Evolutionary conservation across 352 stramenopile species (phyloP).

Genomic region (Phytopythium mirpurense): DNA sequence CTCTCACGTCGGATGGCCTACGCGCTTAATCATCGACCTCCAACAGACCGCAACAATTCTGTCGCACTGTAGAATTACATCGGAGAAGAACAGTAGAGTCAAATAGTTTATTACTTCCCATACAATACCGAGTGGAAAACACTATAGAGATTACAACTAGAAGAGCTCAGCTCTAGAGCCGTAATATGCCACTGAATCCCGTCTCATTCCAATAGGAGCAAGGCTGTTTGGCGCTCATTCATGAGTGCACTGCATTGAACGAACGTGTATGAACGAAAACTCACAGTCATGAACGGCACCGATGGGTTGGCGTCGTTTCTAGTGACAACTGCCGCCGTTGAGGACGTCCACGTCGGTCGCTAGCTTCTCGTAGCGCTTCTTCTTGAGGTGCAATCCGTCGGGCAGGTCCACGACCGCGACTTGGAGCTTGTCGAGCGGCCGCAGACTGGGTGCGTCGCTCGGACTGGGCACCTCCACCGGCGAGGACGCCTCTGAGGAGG

Average conservation of each 20-base stretch:
- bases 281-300: background rate
- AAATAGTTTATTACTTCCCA: no score
- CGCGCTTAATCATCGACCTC: no score
- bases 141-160: slow-evolving; percentile 13
- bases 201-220: slow-evolving; percentile 6
- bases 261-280: background rate
- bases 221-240: no score
- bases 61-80: slow-evolving; percentile 10
- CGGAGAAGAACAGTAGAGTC: slow-evolving; percentile 9
- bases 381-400: slow-evolving; percentile 30
- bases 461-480: slow-evolving; percentile 1
- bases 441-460: slow-evolving; percentile 2
- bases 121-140: no score
- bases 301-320: no score
- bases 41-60: slow-evolving; percentile 7
- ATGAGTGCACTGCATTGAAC: no score
- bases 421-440: background rate
- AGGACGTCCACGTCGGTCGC: slow-evolving; percentile 6
- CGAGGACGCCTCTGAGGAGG: background rate
- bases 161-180: slow-evolving; percentile 12
- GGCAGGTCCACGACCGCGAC: slow-evolving; percentile 9
- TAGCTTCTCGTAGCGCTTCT: slow-evolving; percentile 46
- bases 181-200: slow-evolving; percentile 4
- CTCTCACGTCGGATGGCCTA: no score
- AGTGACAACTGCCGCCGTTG: background rate